A percentile compares a stretch with the other conserved stretches of the same genome.
Conservation (phyloP, 2,329 filamentous ascomycete genomes). For the Coniosporium tulheliwenetii region DNA sequence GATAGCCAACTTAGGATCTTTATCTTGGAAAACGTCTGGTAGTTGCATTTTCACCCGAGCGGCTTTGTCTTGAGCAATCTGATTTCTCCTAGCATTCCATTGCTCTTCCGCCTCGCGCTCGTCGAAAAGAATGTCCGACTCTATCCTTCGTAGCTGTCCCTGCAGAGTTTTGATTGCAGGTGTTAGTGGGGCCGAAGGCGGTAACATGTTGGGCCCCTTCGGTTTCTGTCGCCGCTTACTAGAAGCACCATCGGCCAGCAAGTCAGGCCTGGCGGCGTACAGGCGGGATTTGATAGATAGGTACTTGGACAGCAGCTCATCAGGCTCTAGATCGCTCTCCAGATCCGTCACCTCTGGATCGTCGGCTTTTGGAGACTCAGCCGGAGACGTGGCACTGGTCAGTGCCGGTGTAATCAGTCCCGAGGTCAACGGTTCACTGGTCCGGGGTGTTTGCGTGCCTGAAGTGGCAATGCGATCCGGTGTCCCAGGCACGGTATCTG, state of each 20-base stretch:
- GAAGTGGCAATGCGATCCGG: too few species aligned
- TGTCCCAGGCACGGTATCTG: too few species aligned
- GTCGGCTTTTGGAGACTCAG: slow-evolving; percentile 3
- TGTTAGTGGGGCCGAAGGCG: slow-evolving; percentile 7
- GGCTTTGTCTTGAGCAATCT: slow-evolving; percentile 23
- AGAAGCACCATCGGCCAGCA: slow-evolving; percentile 35
- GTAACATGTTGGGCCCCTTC: slow-evolving; percentile 8
- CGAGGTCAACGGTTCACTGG: too few species aligned
- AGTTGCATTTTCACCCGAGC: slow-evolving; percentile 9
- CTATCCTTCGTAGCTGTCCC: slow-evolving; percentile 60
- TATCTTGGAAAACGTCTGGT: too few species aligned
- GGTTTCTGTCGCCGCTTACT: slow-evolving; percentile 20
- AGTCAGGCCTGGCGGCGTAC: slow-evolving; percentile 33
- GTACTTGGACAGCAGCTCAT: slow-evolving; percentile 52
- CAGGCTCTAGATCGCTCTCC: slow-evolving; percentile 33
- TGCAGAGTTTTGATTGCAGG: slow-evolving; percentile 48
- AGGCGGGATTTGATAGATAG: slow-evolving; percentile 50
- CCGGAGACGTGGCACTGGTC: too few species aligned
- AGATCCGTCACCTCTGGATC: slow-evolving; percentile 30
- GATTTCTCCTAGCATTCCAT: slow-evolving; percentile 28
- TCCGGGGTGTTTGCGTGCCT: too few species aligned
- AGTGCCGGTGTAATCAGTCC: too few species aligned
- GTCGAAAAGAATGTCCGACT: slow-evolving; percentile 43
- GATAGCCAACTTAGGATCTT: too few species aligned
- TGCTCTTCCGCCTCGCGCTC: slow-evolving; percentile 26